These are phyloP conservation scores for Cyberlindnera sargentensis DNA, from an alignment of 805 yeast species.

Conservation along the genomic window DNA sequence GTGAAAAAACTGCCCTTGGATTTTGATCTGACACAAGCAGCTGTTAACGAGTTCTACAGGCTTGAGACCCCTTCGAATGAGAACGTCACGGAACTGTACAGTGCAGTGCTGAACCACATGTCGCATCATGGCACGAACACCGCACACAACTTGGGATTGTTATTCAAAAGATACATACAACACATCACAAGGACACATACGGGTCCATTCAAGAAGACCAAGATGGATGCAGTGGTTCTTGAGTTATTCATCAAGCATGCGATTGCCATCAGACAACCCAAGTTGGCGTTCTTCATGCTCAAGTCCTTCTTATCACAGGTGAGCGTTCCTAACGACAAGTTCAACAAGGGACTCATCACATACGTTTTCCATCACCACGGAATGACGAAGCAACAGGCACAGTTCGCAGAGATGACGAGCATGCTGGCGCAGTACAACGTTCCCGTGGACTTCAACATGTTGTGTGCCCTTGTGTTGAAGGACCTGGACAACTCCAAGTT, in stretches of 20 bases:
- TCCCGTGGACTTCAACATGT: conserved; percentile 10
- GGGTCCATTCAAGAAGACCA: conserved; percentile 10
- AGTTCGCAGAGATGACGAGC: conserved; percentile 5
- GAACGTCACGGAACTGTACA: conserved; percentile 14
- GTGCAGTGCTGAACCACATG: conserved; percentile 8
- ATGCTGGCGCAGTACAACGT: conserved; percentile 8
- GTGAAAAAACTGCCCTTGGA: background rate
- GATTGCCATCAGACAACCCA: conserved; percentile 6
- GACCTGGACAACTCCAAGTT: conserved; percentile 5
- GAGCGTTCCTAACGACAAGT: background rate
- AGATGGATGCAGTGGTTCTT: conserved; percentile 13
- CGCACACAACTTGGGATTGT: background rate
- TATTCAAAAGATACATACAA: conserved; percentile 4
- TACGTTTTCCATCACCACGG: conserved; percentile 11
- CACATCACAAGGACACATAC: background rate
- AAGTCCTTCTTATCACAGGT: conserved; percentile 5
- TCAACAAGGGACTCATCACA: conserved; percentile 5
- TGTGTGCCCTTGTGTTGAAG: conserved; percentile 9
- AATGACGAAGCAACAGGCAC: conserved; percentile 2
- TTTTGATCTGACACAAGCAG: conserved; percentile 2
- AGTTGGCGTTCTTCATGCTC: conserved; percentile 12
- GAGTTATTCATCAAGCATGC: conserved; percentile 12
- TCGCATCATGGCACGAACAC: conserved; percentile 2
- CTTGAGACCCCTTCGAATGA: conserved; percentile 7
- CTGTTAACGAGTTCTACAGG: conserved; percentile 8